Percentiles rank a stretch among this genome's conserved stretches.
These are phyloP conservation scores for Chaetomiaceae sp. DNA, from an alignment of 2,329 filamentous ascomycete genomes.

Conservation along the genomic window DNA sequence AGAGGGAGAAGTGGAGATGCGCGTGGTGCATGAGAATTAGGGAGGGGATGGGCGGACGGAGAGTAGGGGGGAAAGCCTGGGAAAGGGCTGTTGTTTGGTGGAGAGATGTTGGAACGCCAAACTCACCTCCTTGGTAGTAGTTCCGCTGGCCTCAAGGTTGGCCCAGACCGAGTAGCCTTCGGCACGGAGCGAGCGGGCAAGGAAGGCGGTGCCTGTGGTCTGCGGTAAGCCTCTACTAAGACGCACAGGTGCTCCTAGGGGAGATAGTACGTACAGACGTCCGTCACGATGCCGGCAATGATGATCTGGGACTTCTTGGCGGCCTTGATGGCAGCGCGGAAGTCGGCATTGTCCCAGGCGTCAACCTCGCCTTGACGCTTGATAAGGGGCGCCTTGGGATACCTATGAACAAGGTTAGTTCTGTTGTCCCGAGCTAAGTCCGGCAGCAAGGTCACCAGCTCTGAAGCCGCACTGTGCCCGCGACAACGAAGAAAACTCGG, in stretches of 20 bases:
- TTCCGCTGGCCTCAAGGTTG: constrained; percentile 66
- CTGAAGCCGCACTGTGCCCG: too few relatives aligned
- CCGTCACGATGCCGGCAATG: constrained; percentile 65
- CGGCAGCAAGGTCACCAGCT: too few relatives aligned
- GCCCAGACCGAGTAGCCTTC: constrained; percentile 69
- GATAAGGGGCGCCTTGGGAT: constrained; percentile 61
- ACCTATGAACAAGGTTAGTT: too few relatives aligned
- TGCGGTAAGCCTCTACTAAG: neutral
- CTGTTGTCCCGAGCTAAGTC: too few relatives aligned
- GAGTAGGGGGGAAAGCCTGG: neutral
- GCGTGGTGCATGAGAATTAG: too few relatives aligned
- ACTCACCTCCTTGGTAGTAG: constrained; percentile 40
- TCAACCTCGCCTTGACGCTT: constrained; percentile 66
- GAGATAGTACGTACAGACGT: constrained; percentile 53
- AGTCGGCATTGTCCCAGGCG: constrained; percentile 69
- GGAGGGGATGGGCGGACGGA: neutral
- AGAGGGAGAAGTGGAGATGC: too few relatives aligned
- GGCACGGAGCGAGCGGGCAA: constrained; percentile 63
- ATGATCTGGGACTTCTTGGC: constrained; percentile 65
- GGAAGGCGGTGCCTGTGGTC: constrained; percentile 54
- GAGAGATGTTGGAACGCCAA: neutral
- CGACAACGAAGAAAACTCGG: too few relatives aligned
- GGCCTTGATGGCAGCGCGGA: constrained; percentile 58
- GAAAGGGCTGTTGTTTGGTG: neutral
- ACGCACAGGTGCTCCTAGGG: neutral